These are phyloP conservation scores for Russula dissimulans DNA, from an alignment of 768 basidiomycete species.

Conservation along the genomic window DNA sequence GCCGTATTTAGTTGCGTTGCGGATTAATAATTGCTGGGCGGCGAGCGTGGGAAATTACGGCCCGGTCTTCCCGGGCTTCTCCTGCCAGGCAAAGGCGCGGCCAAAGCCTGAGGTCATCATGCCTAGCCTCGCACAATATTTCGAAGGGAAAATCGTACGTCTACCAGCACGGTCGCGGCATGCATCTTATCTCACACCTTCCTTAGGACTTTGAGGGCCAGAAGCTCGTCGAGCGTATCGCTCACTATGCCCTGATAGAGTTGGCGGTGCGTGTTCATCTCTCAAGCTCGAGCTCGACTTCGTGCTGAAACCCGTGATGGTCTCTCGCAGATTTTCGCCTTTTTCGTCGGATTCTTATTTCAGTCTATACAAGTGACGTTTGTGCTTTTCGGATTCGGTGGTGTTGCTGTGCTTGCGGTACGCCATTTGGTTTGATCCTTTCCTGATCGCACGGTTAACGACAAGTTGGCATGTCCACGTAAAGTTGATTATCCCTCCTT, in stretches of 20 bases:
- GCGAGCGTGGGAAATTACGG: no score
- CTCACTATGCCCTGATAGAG: slow-evolving; percentile 35
- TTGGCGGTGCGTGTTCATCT: slow-evolving; percentile 35
- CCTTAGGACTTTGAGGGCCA: slow-evolving; percentile 57
- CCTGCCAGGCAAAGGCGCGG: no score
- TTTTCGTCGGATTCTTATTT: slow-evolving; percentile 45
- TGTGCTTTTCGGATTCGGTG: slow-evolving; percentile 32
- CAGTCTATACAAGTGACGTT: slow-evolving; percentile 52
- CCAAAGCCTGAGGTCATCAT: neutral
- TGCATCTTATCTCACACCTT: neutral
- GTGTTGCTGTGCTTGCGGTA: slow-evolving; percentile 16
- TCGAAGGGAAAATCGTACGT: slow-evolving; percentile 30
- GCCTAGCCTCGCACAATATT: slow-evolving; percentile 18
- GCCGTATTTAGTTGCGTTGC: no score
- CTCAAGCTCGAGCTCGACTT: neutral
- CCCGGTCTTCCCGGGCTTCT: no score
- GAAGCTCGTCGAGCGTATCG: slow-evolving; percentile 40
- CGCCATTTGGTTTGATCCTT: slow-evolving; percentile 8
- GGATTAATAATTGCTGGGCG: no score
- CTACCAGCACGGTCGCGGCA: no score
- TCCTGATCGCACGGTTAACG: slow-evolving; percentile 1
- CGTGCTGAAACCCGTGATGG: neutral
- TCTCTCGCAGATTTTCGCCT: slow-evolving; percentile 39
- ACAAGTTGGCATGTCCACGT: neutral
- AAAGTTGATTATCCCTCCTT: slow-evolving; percentile 58